Evolutionary conservation across 305 asterid species (phyloP), one percentile per base, ranked within the genome.

Genomic region (Solanum hybrid): DNA sequence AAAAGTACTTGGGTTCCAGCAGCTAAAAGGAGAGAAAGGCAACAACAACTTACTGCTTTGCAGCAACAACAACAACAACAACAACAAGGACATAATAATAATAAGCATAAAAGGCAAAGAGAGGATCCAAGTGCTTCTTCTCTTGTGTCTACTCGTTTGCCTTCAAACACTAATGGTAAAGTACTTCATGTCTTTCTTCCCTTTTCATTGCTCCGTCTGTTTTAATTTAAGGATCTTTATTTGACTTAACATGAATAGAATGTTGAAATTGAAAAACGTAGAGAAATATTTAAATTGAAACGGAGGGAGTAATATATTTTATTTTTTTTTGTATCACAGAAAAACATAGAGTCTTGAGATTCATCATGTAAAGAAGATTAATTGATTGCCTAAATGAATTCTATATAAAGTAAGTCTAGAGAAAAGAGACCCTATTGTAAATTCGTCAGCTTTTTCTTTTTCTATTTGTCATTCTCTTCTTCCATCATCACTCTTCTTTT

Each of bases 141-240:
- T 71, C 96, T 95, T 38, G 95, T 94, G 29, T 93, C 94, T 91
- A 90, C 98, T 79, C 91, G 76, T 82, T 86, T 89, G 14, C 86
- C 88, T 71, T 86, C 87, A 4, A 42, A 24, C 82, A 35, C 86
- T 60, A 85, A 34, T 27, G 91, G 91, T 89, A 92, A 90, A 38
- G 7, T 75, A 19, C 35, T 45, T 69, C 76, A 69, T 34, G 15
- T 38, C n/a, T 40, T 40, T 38, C 71, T 87, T 38, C 7, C 73
- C 3, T 35, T 35, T n/a, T 26, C 1, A 69, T 26, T 24, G 76
- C 15, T n/a, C 31, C 31, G 6, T 7, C 13, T 4, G 11, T 12
- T 37, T 35, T 0, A 29, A 34, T 78, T 9, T 64, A 64, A 9
- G 11, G 27, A 2, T 64, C 27, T 22, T 64, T 22, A 0, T 64